Evolutionary conservation across 805 yeast genomes (phyloP), one percentile per base, ranked within the genome.

Genomic region (Saccharomycodes ludwigii): DNA sequence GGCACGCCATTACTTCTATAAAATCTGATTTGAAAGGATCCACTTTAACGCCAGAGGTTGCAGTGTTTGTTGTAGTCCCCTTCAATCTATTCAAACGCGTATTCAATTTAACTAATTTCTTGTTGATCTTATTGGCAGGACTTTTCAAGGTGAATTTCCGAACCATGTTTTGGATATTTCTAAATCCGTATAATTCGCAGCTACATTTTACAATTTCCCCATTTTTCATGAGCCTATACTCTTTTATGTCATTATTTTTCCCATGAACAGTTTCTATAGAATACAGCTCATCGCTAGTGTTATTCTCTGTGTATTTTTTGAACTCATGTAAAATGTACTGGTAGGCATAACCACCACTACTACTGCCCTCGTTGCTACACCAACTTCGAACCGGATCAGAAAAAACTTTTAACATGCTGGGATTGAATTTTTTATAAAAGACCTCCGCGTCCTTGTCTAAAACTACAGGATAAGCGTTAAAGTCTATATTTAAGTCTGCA

Each of bases 1-100:
- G 98, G 53, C 98, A 91, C 1, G 98, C 98, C 95, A 85, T 88
- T 27, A 91, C 79, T 47, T 91, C 98, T 5, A 88, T 81, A 43
- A 79, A 82, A 39, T 83, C 91, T 43, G 81, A 76, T 24, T 59
- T 63, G 20, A 69, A 54, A 1, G 88, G 79, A 37, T 81, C 86
- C 0, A n/a, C n/a, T n/a, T n/a, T n/a, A n/a, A n/a, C n/a, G n/a
- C n/a, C n/a, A n/a, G n/a, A n/a, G n/a, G n/a, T n/a, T n/a, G n/a
- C n/a, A n/a, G n/a, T n/a, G n/a, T n/a, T n/a, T n/a, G n/a, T n/a
- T n/a, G n/a, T n/a, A n/a, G n/a, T n/a, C n/a, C n/a, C n/a, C n/a
- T n/a, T n/a, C n/a, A n/a, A n/a, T n/a, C n/a, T n/a, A n/a, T n/a
- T 21, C 13, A 14, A 21, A 39, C 15, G 68, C 42, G 43, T 48